Evolutionary conservation across 176 grass and related monocot genomes (phyloP).

Genomic region (Zoysia japonica): DNA sequence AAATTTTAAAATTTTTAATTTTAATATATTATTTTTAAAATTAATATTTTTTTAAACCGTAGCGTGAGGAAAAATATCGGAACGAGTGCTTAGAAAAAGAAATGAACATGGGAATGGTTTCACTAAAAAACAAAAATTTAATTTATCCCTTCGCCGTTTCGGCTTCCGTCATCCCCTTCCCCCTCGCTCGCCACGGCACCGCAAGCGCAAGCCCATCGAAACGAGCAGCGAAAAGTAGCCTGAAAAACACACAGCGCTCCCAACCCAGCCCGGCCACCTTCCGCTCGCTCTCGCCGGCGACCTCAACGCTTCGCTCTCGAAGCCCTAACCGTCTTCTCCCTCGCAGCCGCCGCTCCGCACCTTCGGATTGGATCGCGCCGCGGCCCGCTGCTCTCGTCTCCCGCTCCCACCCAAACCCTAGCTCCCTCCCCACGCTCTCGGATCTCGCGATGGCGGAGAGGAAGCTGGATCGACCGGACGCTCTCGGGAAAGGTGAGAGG

Average conservation of each 20-base stretch:
- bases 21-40: no score
- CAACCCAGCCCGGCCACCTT: constrained; percentile 19
- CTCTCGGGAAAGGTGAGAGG: constrained; percentile 71
- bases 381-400: neutral
- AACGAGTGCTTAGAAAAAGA: neutral
- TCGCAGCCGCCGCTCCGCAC: constrained; percentile 1
- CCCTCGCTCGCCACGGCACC: neutral
- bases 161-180: constrained; percentile 24
- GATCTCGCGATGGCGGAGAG: constrained; percentile 77
- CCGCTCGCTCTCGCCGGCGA: constrained; percentile 42
- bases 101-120: neutral
- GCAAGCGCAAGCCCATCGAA: constrained; percentile 16
- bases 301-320: constrained; percentile 37
- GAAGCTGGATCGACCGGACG: constrained; percentile 74
- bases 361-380: constrained; percentile 22
- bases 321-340: constrained; percentile 52
- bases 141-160: constrained; percentile 35
- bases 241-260: constrained; percentile 16
- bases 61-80: no score
- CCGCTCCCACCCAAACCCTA: constrained; percentile 64
- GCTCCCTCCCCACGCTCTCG: constrained; percentile 39
- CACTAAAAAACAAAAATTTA: constrained; percentile 32
- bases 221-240: constrained; percentile 15
- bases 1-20: no score
- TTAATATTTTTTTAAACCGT: no score